A percentile compares a stretch with the other conserved stretches of the same genome.
phyloP scores from a whole-genome alignment of 106 monocot genomes.

The Narthecium ossifragum region DNA sequence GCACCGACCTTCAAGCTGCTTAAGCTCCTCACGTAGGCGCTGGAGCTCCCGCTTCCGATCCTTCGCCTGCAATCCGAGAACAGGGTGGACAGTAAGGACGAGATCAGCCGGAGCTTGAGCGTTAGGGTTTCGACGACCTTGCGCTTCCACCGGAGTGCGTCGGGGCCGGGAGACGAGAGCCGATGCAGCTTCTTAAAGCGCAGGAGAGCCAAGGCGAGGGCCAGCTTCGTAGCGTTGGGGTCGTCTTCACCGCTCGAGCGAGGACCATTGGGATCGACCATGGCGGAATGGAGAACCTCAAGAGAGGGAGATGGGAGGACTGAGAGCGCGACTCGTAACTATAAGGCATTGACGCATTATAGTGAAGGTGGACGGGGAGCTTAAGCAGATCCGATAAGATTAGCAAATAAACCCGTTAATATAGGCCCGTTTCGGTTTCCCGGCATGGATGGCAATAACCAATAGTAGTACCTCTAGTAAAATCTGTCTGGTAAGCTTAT shows the following conservation, averaged over 20 bases:
- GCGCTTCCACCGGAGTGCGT: constrained; percentile 54
- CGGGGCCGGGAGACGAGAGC: constrained; percentile 13
- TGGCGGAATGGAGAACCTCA: background rate
- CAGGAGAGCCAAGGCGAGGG: constrained; percentile 65
- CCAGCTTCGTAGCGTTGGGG: constrained; percentile 46
- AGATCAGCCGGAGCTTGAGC: background rate
- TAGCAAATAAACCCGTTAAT: too few species aligned
- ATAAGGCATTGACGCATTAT: too few species aligned
- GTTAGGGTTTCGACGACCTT: constrained; percentile 47
- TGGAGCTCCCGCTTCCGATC: constrained; percentile 75
- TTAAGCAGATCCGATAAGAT: too few species aligned
- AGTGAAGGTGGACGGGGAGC: too few species aligned
- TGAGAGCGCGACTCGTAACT: too few species aligned
- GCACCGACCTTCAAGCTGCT: constrained; percentile 58
- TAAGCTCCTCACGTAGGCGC: constrained; percentile 68
- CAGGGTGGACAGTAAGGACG: background rate
- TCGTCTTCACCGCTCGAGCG: constrained; percentile 14
- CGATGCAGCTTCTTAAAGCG: constrained; percentile 44
- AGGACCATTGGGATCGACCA: constrained; percentile 1
- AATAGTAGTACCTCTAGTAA: too few species aligned
- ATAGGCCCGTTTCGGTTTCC: too few species aligned
- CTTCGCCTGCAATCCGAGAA: constrained; percentile 54
- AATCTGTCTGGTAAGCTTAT: too few species aligned
- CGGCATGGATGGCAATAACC: too few species aligned
- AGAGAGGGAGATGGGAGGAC: constrained; percentile 7